Base-by-base conservation (phyloP, 768 basidiomycete genomes). In the Hortiboletus campestris region DNA sequence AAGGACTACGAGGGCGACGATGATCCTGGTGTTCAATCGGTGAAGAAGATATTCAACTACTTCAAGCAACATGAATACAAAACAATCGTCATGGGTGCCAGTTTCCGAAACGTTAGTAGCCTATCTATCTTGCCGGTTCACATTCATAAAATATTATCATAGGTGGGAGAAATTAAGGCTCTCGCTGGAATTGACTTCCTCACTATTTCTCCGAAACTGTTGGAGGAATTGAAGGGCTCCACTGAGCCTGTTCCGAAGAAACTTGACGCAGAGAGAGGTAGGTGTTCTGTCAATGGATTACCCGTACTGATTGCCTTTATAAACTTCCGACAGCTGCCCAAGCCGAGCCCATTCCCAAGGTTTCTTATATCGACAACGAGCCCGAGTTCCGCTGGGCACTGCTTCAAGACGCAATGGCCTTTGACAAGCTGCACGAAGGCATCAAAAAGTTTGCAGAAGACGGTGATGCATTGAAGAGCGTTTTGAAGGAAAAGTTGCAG, bases 1-100 rank as follows among this genome's bases (percentile, higher is more conserved):
- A 86, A 87, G 79, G 79, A 78, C 67, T 98, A 94, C 77, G 82
- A 85, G 55, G 93, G 91, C 53, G 91, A 92, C 61, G 83, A 87
- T 43, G 95, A 98, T 75, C 95, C 95, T 4, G 95, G 96, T 78
- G 96, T 98, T 63, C 78, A 88, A 71, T 93, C 90, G 16, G 94
- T 98, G 53, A 87, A 91, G 81, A 89, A 84, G 74, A 96, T 98
- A 78, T 98, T 86, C 85, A 92, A 94, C 80, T 98, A 93, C 76
- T 98, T 97, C 84, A 98, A 97, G 80, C 94, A 95, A 73, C 87
- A 97, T 77, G 80, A 79, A 49, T 98, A 98, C 83, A 90, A 94
- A 69, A 98, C 96, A 59, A 97, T 98, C 73, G 93, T 98, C 70
- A 97, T 98, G 95, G 95, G 94, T 66, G 96, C 96, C 49, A 96